These are phyloP conservation scores for Amanita pseudoporphyria DNA, from an alignment of 768 basidiomycete species.

Conservation along the genomic window DNA sequence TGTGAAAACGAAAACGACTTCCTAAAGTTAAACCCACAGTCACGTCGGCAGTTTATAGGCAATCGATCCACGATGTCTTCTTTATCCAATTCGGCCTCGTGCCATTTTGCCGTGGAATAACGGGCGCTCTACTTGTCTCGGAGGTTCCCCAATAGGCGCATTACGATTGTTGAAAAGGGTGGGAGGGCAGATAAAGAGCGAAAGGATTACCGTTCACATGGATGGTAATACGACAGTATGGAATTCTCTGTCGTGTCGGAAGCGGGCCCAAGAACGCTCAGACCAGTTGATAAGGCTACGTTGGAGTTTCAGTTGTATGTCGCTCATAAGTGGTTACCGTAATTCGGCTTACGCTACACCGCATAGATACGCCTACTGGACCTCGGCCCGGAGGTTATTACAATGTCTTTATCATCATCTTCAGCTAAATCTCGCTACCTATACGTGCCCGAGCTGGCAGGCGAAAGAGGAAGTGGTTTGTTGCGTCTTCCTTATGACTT, in stretches of 20 bases:
- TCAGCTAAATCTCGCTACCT: slow-evolving; percentile 76
- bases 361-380: slow-evolving; percentile 67
- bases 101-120: slow-evolving; percentile 8
- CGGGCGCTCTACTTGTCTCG: slow-evolving; percentile 71
- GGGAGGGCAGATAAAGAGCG: slow-evolving; percentile 84
- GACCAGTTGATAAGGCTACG: slow-evolving; percentile 65
- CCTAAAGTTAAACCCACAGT: too few species aligned
- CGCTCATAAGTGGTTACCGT: neutral
- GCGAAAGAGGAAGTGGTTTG: slow-evolving; percentile 34
- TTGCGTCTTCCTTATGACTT: slow-evolving; percentile 35
- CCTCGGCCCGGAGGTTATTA: slow-evolving; percentile 50
- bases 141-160: slow-evolving; percentile 44
- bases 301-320: slow-evolving; percentile 77
- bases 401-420: slow-evolving; percentile 54
- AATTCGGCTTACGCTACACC: neutral
- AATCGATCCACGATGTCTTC: too few species aligned
- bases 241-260: slow-evolving; percentile 64
- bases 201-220: slow-evolving; percentile 34
- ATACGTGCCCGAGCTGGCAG: slow-evolving; percentile 31
- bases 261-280: slow-evolving; percentile 77
- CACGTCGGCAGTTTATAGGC: too few species aligned
- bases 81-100: too few species aligned
- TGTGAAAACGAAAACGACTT: too few species aligned
- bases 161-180: slow-evolving; percentile 69
- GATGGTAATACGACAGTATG: slow-evolving; percentile 11